A percentile compares a stretch with the other conserved stretches of the same genome.
These are phyloP conservation scores for Nannochloropsis oceanica DNA, from an alignment of 108 stramenopile genomes.

Conservation along the genomic window DNA sequence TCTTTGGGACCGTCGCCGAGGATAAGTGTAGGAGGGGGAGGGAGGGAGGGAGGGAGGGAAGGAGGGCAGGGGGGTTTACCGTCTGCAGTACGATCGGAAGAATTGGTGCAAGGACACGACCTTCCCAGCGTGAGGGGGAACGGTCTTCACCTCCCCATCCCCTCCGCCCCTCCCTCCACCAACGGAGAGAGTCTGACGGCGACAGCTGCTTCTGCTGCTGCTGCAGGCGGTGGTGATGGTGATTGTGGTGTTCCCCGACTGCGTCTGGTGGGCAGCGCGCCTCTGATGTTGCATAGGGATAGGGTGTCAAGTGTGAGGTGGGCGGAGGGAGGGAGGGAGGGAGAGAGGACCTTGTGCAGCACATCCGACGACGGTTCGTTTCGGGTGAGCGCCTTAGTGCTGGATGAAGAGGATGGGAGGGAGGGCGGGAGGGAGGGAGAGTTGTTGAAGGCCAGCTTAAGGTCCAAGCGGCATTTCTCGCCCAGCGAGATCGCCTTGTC, in stretches of 20 bases:
- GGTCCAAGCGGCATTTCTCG: not conserved
- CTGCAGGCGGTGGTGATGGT: not conserved
- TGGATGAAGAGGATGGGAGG: not conserved
- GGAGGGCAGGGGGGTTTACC: not conserved
- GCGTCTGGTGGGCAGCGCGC: not conserved
- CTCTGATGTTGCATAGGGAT: not conserved
- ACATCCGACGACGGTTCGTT: not conserved
- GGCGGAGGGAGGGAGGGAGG: not conserved
- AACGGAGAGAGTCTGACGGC: not conserved
- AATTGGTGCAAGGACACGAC: not conserved
- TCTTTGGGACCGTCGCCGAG: no score
- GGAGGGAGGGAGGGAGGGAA: not conserved
- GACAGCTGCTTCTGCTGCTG: not conserved
- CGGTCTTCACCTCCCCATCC: not conserved
- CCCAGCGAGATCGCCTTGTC: conserved; percentile 12
- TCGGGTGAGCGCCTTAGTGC: not conserved
- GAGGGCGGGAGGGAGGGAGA: not conserved
- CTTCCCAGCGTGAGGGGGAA: not conserved
- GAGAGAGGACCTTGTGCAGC: not conserved
- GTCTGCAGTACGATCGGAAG: not conserved
- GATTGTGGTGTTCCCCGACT: not conserved
- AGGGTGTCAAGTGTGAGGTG: not conserved
- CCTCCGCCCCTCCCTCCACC: not conserved
- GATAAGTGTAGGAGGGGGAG: no score
- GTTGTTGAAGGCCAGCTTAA: conserved; percentile 3